Base-by-base conservation (phyloP, 352 stramenopile genomes). In the Peronospora belbahrii region DNA sequence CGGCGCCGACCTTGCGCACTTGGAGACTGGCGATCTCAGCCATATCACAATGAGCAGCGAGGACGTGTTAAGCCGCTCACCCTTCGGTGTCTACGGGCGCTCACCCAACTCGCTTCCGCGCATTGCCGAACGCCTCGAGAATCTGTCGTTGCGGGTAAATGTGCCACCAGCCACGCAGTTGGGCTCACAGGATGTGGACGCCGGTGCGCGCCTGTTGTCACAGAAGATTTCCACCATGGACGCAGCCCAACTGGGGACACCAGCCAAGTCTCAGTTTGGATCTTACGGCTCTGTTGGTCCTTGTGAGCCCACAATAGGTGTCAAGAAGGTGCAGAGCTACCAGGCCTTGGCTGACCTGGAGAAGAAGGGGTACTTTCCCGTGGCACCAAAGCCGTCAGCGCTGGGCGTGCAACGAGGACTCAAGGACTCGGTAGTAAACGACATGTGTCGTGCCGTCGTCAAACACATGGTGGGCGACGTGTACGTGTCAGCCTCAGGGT, bases 391-490 rank as follows among this genome's bases (percentile, higher is more conserved):
- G 39, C 72, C 77, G 10, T 88, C 81, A 6, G 78, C 81, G 3
- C 62, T 84, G 14, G 81, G 81, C n/a, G 75, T 90, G 8, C 81
- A 92, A 47, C 68, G 81, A 28, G 81, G 77, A 6, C 59, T 92
- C 4, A 92, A 90, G 44, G 68, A 92, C 58, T 92, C 81, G 42
- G 81, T 92, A 25, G 75, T 92, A 42, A 89, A 92, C 60, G 81
- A 92, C 41, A 92, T 92, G 81, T 92, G 81, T 49, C 75, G 75
- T 28, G 81, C 81, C 0, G 81, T 92, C 0, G 81, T 87, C 34
- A 93, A 93, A 62, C 81, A 93, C 60, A 93, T 93, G 78, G 81
- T 93, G 20, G 81, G 81, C 19, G 81, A 93, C 45, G 73, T 88
- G 46, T 91, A 91, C 38, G 80, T 90, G 39, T 77, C 74, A 30